Evolutionary conservation across 768 basidiomycete species (phyloP).

Genomic region (Porpolomopsis calyptriformis): DNA sequence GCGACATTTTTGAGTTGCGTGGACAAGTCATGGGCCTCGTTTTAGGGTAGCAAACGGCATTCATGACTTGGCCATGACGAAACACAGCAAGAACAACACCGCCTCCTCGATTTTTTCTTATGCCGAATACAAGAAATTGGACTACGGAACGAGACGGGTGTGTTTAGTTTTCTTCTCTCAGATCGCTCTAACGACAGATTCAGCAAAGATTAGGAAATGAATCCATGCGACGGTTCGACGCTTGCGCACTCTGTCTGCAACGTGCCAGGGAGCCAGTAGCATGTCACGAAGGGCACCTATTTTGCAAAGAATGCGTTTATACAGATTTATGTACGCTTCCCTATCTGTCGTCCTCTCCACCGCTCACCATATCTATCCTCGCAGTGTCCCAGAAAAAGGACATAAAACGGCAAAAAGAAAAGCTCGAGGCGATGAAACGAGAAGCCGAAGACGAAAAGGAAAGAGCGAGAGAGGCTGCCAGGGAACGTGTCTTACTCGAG

Average conservation of each 20-base stretch:
- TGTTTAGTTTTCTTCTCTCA: not conserved
- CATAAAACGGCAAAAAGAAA: constrained; percentile 82
- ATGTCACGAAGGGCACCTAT: constrained; percentile 82
- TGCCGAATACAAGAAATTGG: constrained; percentile 76
- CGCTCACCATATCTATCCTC: constrained; percentile 9
- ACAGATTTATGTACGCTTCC: constrained; percentile 61
- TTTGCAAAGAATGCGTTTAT: constrained; percentile 92
- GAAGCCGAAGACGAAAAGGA: constrained; percentile 75
- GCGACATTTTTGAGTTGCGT: too few relatives aligned
- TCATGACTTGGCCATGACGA: constrained; percentile 71
- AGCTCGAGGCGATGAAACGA: constrained; percentile 59
- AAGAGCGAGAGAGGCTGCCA: constrained; percentile 59
- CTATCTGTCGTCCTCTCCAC: not conserved
- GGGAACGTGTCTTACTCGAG: constrained; percentile 81
- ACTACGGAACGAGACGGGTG: constrained; percentile 65
- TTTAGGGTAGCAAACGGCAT: too few relatives aligned
- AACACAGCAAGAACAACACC: constrained; percentile 85
- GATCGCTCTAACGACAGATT: not conserved
- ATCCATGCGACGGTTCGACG: constrained; percentile 86
- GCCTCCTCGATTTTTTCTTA: constrained; percentile 86
- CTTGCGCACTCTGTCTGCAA: constrained; percentile 82
- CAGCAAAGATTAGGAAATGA: constrained; percentile 81
- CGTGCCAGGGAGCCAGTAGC: constrained; percentile 74
- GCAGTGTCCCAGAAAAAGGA: constrained; percentile 83
- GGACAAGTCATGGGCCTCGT: too few relatives aligned